Evolutionary conservation across 2,329 filamentous ascomycete species (phyloP), one percentile per base, ranked within the genome.

Genomic region (Fusarium sp.): DNA sequence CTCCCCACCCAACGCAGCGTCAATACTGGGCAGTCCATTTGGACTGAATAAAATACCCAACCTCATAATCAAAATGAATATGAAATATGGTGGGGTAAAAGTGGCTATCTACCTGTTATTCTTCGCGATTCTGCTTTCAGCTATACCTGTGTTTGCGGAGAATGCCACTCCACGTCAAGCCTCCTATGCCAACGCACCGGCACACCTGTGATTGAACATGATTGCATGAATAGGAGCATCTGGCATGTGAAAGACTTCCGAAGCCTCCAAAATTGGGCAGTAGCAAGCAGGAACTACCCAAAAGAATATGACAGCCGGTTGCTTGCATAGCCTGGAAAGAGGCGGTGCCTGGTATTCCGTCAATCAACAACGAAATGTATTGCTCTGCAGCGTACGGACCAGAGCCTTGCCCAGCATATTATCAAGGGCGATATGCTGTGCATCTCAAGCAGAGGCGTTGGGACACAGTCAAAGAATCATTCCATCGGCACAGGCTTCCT

Each of bases 81-180:
- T 51, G 53, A 37, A 23, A 11, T 37, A 54, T 63, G 31, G 52
- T 41, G 52, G 42, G 42, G 52, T 51, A 30, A 16, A 8, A 15
- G 13, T 26, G 12, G 20, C 38, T 15, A 26, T 41, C 10, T 30
- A 8, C 10, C 23, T 28, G 6, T 30, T 30, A 26, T 11, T 12
- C n/a, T 6, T 23, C 16, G 10, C 15, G 26, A 44, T 16, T 26
- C 9, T 8, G 20, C 8, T 23, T 26, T 42, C 5, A 11, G 20
- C 13, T 6, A 8, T 42, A 28, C 26, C 13, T 49, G 30, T 36
- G 58, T 37, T 50, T 61, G 59, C 61, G 53, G 45, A 53, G 45
- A 62, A 58, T 31, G 46, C 41, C 61, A 51, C 58, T 52, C 55
- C 70, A 62, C 18, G 57, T 54, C 55, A 51, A 55, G 47, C 37